Percentiles rank a stretch among this genome's conserved stretches.
Conservation (phyloP, 169 alveolate genomes). For the Plasmodium vivax region DNA sequence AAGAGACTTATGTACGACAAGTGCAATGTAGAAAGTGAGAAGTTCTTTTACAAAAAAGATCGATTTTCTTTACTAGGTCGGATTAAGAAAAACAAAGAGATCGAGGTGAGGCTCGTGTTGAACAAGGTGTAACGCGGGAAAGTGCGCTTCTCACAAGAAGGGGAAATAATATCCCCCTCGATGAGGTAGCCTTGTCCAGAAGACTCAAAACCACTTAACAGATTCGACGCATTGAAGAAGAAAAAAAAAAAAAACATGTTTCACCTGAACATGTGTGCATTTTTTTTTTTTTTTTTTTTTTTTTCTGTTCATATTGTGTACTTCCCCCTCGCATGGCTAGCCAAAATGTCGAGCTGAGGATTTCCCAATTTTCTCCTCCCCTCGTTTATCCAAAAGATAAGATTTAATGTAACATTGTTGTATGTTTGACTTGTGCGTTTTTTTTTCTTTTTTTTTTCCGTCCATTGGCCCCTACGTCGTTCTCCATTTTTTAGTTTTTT, state of each 20-base stretch:
- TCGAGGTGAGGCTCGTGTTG: conserved; percentile 37
- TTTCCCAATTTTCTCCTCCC: not conserved
- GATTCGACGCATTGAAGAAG: not conserved
- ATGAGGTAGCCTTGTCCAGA: not conserved
- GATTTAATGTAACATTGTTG: not conserved
- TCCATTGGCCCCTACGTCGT: not conserved
- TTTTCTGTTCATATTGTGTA: not conserved
- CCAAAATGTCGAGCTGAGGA: not conserved
- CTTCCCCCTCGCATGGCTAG: not conserved
- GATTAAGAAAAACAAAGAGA: conserved; percentile 51
- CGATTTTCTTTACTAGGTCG: conserved; percentile 43
- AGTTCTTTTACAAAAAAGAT: conserved; percentile 21
- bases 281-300: too few species aligned
- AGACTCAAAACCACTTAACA: not conserved
- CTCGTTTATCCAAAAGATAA: not conserved
- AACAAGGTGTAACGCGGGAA: conserved; percentile 10
- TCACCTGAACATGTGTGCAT: not conserved
- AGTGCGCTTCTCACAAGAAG: not conserved
- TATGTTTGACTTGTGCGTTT: not conserved
- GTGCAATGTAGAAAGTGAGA: conserved; percentile 6
- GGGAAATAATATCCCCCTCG: not conserved
- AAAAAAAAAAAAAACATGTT: not conserved
- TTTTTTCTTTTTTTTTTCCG: not conserved
- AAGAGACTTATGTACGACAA: conserved; percentile 2
- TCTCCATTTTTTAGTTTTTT: conserved; percentile 8